Evolutionary conservation across 139 green algal species (phyloP).

Genomic region (Chlorella sp.): DNA sequence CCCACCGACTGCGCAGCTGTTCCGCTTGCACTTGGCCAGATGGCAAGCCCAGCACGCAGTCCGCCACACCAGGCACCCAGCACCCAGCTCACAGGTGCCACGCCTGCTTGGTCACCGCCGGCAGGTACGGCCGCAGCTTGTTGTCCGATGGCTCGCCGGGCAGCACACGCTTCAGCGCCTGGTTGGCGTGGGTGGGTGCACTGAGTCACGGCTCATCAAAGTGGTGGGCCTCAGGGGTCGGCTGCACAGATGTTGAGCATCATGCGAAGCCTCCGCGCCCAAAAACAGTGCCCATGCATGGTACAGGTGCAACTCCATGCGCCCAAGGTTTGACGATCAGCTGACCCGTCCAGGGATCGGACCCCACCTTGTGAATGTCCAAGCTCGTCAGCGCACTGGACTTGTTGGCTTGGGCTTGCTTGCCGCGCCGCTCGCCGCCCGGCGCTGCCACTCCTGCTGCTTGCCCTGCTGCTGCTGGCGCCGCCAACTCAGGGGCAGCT

Average conservation of each 20-base stretch:
- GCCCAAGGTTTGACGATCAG: too few relatives aligned
- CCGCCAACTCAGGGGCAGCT: not conserved
- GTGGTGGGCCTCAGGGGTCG: too few relatives aligned
- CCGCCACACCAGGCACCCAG: not conserved
- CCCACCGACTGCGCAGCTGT: too few relatives aligned
- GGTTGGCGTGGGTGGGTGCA: not conserved
- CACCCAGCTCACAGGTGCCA: constrained; percentile 32
- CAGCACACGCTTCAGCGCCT: constrained; percentile 43
- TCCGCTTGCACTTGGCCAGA: too few relatives aligned
- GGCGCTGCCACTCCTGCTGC: not conserved
- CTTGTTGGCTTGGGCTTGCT: not conserved
- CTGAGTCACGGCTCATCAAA: too few relatives aligned
- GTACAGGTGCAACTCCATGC: too few relatives aligned
- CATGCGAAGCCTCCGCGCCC: too few relatives aligned
- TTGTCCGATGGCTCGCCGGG: constrained; percentile 28
- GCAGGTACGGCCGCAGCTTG: constrained; percentile 40
- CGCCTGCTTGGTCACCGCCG: constrained; percentile 40
- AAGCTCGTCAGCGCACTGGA: constrained; percentile 31
- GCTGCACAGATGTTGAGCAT: too few relatives aligned
- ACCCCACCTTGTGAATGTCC: constrained; percentile 44
- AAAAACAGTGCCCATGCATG: too few relatives aligned
- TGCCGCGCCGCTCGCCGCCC: not conserved
- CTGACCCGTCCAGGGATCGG: too few relatives aligned
- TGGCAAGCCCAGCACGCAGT: not conserved
- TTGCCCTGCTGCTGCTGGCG: not conserved